Evolutionary conservation across 2,329 filamentous ascomycete genomes (phyloP), one percentile per base, ranked within the genome.

Genomic region (Sporothrix brasiliensis): DNA sequence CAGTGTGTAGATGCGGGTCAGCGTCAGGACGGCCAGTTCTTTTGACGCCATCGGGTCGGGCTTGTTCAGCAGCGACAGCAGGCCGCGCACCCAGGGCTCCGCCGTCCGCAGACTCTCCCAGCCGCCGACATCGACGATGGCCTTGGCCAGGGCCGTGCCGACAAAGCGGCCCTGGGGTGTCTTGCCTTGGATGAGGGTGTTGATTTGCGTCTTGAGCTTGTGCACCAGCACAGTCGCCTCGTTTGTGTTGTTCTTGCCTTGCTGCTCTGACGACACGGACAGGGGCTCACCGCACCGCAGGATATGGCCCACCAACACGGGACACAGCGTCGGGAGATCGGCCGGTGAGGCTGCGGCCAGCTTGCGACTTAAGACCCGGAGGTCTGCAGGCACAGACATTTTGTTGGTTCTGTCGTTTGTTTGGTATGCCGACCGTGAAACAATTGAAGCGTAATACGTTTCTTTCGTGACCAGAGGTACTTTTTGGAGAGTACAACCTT

Each of bases 1-100:
- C 49, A 95, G 86, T 74, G 89, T 86, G 81, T 95, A 97, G 75
- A 97, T 93, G 76, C 91, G 90, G 24, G 92, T 91, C 72, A 97
- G 82, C 16, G 92, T 88, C 72, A 95, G 86, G 66, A 97, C 83
- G 74, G 88, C 88, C 71, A 97, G 80, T 77, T 91, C 91, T 77
- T 95, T 96, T 47, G 89, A 89, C 4, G 90, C 87, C 7, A 86
- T 79, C 3, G 92, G 88, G 76, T 97, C 93, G 11, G 90, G 88
- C 85, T 93, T 97, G 88, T 89, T 89, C 50, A 97, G 79, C 69
- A 97, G 87, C 1, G 86, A 86, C 67, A 97, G 80, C 44, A 97
- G 81, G n/a, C 88, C 89, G 74, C 87, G 85, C 72, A 95, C 89
- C 92, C 94, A 97, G 2, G 89, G 84, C 75, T 89, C 88, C 47